Conservation (phyloP, 805 yeast genomes). For the Teunomyces atbi region DNA sequence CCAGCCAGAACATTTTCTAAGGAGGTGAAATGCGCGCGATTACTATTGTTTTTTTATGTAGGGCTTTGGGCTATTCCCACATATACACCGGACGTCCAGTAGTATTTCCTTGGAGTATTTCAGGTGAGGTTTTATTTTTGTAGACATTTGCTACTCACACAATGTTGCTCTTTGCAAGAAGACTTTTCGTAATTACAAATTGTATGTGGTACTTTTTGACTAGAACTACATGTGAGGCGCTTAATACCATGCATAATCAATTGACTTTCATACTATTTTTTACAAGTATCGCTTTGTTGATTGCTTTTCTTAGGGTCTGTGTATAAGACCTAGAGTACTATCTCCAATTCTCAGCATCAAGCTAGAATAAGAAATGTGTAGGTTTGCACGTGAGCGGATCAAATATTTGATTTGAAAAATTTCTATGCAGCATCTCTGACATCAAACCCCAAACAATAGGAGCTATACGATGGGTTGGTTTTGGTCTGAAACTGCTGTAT, state of each 20-base stretch:
- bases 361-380: not conserved
- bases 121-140: not conserved
- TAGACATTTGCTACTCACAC: not conserved
- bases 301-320: too few relatives aligned
- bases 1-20: not conserved
- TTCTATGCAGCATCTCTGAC: not conserved
- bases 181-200: not conserved
- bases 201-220: too few relatives aligned
- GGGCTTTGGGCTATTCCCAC: not conserved
- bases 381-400: not conserved
- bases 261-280: too few relatives aligned
- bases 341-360: too few relatives aligned
- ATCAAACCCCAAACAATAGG: not conserved
- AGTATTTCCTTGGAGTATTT: too few relatives aligned
- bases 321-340: too few relatives aligned
- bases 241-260: too few relatives aligned
- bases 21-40: conserved; percentile 3
- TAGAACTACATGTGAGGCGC: too few relatives aligned
- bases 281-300: too few relatives aligned
- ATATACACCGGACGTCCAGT: too few relatives aligned
- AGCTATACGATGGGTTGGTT: conserved; percentile 74
- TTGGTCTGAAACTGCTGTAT: conserved; percentile 57
- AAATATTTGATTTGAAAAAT: not conserved
- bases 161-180: not conserved
- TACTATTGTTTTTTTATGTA: not conserved